Base-by-base conservation (phyloP, 257 asterid species). In the Fraxinus excelsior region DNA sequence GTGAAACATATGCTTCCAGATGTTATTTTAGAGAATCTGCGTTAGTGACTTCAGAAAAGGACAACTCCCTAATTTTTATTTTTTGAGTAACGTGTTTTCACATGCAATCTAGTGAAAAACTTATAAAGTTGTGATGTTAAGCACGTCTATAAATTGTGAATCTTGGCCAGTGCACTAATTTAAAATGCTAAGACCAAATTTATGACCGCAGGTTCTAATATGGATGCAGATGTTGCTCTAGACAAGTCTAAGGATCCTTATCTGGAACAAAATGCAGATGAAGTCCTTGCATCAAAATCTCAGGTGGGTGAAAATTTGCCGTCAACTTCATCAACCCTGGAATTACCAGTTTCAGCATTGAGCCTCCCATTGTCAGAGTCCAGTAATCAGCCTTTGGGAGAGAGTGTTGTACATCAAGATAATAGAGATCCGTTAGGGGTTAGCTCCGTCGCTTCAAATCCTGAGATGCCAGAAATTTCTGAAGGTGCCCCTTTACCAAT, bases 401-500 rank as follows among this genome's bases (percentile, higher is more conserved):
- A 82, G 73, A 8, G 28, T 58, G 66, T 21, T 58, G 84, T 77
- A 66, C 73, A 74, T 26, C 28, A 51, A 29, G 83, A 84, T 34
- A 74, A 71, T 34, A 66, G 67, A 68, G 83, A 58, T 73, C 44
- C 26, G 83, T 60, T 26, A 26, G 80, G 31, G 67, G 82, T 74
- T 78, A 66, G 51, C 42, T 79, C 89, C 76, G 23, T 70, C 74
- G 77, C 74, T 80, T 82, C 88, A 70, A 70, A 70, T 60, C 77
- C 79, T 5, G 75, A 76, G 74, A 53, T 72, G 65, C 68, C 83
- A 46, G 82, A 28, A 53, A 81, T 72, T 74, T 83, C 86, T 64
- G 87, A 64, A 72, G 85, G 49, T 65, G 49, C 86, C 40, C 81
- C 69, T 66, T 58, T 72, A 49, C 69, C 70, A 32, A 66, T 35